Evolutionary conservation across 116 monocot genomes (phyloP).

Genomic region (Dioscorea cayenensis): DNA sequence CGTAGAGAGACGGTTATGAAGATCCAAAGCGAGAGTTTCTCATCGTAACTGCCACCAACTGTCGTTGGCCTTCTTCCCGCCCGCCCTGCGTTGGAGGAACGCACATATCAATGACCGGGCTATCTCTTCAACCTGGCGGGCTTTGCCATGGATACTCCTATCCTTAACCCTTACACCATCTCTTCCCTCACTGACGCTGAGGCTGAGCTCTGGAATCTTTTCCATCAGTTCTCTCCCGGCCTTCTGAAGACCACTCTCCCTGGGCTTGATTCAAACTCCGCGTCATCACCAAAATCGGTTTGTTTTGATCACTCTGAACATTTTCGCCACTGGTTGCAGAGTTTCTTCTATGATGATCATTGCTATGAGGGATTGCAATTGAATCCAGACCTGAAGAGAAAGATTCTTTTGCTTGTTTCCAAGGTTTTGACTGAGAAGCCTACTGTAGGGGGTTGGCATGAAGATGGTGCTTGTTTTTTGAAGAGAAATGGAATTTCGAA

Average conservation of each 20-base stretch:
- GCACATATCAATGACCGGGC: background rate
- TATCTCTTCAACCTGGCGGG: background rate
- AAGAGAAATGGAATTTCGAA: background rate
- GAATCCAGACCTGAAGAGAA: background rate
- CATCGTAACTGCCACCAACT: too few relatives aligned
- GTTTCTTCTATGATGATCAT: background rate
- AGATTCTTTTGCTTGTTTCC: background rate
- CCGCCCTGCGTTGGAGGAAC: too few relatives aligned
- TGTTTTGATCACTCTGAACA: slow-evolving; percentile 2
- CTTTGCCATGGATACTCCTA: background rate
- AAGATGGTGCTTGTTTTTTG: background rate
- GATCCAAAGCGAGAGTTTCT: too few relatives aligned
- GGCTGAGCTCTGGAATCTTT: background rate
- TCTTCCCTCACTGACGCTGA: background rate
- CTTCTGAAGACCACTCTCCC: background rate
- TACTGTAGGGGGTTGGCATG: background rate
- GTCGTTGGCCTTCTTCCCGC: too few relatives aligned
- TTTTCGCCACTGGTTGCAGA: slow-evolving; percentile 2
- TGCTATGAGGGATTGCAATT: background rate
- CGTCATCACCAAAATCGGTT: background rate
- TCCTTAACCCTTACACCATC: background rate
- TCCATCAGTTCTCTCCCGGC: background rate
- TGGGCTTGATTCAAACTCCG: background rate
- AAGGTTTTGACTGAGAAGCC: background rate
- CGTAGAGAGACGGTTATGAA: too few relatives aligned